Conservation (phyloP, 139 green algal species). For the Coccomyxa sp. region DNA sequence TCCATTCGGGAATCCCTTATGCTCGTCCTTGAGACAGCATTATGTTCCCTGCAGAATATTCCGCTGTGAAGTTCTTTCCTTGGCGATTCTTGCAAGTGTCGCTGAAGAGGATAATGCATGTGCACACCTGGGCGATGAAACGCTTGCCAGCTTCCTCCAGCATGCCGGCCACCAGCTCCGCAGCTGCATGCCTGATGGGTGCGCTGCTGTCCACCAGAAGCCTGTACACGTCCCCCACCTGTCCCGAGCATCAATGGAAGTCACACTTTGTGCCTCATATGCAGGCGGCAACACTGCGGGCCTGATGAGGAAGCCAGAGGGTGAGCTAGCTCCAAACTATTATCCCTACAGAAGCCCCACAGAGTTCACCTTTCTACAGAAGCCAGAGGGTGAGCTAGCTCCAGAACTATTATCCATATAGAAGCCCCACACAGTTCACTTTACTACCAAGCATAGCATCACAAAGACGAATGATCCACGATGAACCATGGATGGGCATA, state of each 20-base stretch:
- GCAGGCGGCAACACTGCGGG: background rate
- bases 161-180: slow-evolving; percentile 54
- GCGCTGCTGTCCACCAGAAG: slow-evolving; percentile 50
- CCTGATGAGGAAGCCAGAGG: background rate
- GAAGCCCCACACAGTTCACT: no score
- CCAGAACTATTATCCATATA: background rate
- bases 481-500: no score
- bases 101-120: no score
- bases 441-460: no score
- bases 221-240: slow-evolving; percentile 33
- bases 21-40: no score
- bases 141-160: slow-evolving; percentile 42
- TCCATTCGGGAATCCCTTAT: no score
- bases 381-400: background rate
- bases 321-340: background rate
- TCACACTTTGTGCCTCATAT: background rate
- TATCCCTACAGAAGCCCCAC: background rate
- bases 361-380: background rate
- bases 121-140: slow-evolving; percentile 19
- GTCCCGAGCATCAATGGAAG: background rate
- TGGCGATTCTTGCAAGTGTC: no score
- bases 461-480: no score
- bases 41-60: no score
- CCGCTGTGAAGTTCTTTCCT: no score
- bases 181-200: slow-evolving; percentile 50